These are phyloP conservation scores for Fonsecaea nubica DNA, from an alignment of 2,329 filamentous ascomycete species.

Conservation along the genomic window DNA sequence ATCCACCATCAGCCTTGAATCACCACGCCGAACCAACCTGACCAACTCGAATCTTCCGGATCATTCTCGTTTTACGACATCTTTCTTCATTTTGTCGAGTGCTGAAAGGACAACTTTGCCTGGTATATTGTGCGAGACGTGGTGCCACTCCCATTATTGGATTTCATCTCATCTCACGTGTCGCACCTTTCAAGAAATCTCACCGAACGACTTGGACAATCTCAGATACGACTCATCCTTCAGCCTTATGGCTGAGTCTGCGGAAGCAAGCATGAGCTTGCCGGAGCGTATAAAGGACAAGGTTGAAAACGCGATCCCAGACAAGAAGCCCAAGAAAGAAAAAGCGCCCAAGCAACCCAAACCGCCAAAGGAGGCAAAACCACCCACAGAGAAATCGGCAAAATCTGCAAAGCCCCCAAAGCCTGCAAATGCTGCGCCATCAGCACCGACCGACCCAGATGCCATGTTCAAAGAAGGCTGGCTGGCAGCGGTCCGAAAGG, in stretches of 20 bases:
- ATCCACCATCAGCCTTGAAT: neutral
- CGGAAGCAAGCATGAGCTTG: constrained; percentile 31
- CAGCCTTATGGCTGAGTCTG: constrained; percentile 34
- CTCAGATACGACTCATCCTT: neutral
- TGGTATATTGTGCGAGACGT: constrained; percentile 5
- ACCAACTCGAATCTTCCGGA: constrained; percentile 4
- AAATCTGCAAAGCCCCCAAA: constrained; percentile 39
- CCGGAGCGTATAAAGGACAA: constrained; percentile 48
- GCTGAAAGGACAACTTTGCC: neutral
- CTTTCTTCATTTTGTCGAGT: neutral
- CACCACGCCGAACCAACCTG: neutral
- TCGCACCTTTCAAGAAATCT: neutral
- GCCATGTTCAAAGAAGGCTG: constrained; percentile 83
- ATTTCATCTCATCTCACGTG: constrained; percentile 19
- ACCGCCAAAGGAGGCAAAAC: constrained; percentile 43
- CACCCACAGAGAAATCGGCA: constrained; percentile 39
- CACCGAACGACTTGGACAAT: neutral
- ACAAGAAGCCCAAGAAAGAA: constrained; percentile 43
- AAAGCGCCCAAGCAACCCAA: constrained; percentile 51
- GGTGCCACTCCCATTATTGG: neutral
- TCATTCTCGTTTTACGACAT: constrained; percentile 1
- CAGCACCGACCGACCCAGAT: constrained; percentile 55
- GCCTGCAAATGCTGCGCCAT: constrained; percentile 41
- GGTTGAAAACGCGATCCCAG: constrained; percentile 41
- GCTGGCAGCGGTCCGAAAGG: constrained; percentile 73